phyloP scores from a whole-genome alignment of 768 basidiomycete genomes.

The Neoboletus subvelutipes region DNA sequence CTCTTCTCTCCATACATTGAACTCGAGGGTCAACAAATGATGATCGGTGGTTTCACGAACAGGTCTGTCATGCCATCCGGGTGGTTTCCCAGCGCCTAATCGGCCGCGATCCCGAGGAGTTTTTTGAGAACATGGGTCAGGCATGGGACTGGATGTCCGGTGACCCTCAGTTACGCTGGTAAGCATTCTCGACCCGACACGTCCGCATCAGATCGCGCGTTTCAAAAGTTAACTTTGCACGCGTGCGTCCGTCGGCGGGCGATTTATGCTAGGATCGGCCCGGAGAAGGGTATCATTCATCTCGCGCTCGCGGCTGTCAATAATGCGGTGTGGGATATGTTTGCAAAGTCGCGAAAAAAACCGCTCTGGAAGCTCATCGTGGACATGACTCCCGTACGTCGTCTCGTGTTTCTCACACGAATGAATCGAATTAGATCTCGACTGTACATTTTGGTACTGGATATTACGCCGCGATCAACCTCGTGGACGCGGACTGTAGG shows the following conservation, averaged over 20 bases:
- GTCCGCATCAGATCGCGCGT: not conserved
- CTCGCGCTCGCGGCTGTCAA: constrained; percentile 84
- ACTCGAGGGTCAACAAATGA: not conserved
- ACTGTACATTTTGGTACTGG: not conserved
- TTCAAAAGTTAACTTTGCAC: not conserved
- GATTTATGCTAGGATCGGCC: constrained; percentile 62
- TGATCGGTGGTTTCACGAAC: not conserved
- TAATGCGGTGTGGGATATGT: constrained; percentile 93
- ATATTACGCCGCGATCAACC: not conserved
- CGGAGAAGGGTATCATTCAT: constrained; percentile 91
- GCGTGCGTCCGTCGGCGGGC: not conserved
- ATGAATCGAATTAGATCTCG: not conserved
- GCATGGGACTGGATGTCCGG: constrained; percentile 83
- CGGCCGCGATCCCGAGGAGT: constrained; percentile 74
- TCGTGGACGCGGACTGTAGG: constrained; percentile 38
- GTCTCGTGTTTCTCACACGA: constrained; percentile 8
- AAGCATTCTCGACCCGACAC: constrained; percentile 19
- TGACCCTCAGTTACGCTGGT: constrained; percentile 90
- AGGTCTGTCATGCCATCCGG: constrained; percentile 76
- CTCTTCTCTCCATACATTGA: not conserved
- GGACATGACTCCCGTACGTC: constrained; percentile 74
- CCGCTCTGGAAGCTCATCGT: constrained; percentile 91
- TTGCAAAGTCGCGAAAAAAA: constrained; percentile 71
- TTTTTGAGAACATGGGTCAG: constrained; percentile 87
- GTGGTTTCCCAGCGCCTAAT: constrained; percentile 78